Base-by-base conservation (phyloP, 2,329 filamentous ascomycete genomes). In the Talaromyces pinophilus region DNA sequence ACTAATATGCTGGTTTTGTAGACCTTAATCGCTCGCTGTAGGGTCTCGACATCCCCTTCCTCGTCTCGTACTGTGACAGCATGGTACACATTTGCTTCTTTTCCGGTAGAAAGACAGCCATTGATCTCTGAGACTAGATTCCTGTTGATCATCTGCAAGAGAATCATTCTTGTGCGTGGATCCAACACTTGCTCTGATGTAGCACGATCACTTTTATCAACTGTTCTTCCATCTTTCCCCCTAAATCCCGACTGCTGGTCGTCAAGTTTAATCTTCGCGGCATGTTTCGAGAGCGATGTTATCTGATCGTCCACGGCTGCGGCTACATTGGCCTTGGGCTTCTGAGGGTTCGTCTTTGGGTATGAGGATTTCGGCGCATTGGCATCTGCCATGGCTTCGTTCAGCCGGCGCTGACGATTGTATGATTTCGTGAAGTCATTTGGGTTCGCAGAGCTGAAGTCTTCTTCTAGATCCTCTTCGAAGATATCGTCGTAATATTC, bases 1-100 rank as follows among this genome's bases (percentile, higher is more conserved):
- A 96, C 93, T 38, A 99, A 83, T 70, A 99, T 99, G 64, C 92
- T 91, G 7, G 95, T 99, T 85, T 99, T 99, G 87, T 99, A 99
- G 61, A 99, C 92, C 82, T 99, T 99, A 83, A 98, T 93, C 13
- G 95, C 95, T 59, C 92, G 88, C 74, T 97, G 92, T 0, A 88
- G 80, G 0, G 86, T 81, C 22, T 84, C 80, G 2, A 76, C 72
- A 17, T 33, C 55, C 46, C 83, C 82, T 7, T 85, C 80, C 10
- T 86, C 84, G 5, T 82, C 78, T 2, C 85, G 82, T 0, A 87
- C 82, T 2, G 88, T 86, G 11, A 96, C 85, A 19, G 94, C 93
- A 69, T 96, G 92, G 80, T 99, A 99, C 30, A 99, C 95, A 77
- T 99, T 99, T 67, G 95, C 95, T 79, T 99, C 95, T 78, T 99